Evolutionary conservation across 2,329 filamentous ascomycete genomes (phyloP), one percentile per base, ranked within the genome.

Genomic region (Neurospora sp.): DNA sequence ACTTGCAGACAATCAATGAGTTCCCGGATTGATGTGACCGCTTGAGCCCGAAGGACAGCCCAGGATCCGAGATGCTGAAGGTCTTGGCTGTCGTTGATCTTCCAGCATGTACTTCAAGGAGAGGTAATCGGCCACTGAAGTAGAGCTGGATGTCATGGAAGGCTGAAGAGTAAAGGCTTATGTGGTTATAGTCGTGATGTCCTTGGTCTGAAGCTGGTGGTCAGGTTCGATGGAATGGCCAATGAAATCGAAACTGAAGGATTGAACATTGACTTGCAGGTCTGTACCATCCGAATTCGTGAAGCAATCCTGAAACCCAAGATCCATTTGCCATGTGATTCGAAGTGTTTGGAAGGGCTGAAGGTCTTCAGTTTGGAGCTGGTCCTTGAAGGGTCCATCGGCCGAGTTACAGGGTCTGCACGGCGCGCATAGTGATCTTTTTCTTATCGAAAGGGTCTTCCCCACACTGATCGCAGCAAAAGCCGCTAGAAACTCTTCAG

Each of bases 241-340:
- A 36, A 62, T 36, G 52, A 17, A 36, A 33, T 57, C 52, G 23
- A 57, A 10, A 62, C 28, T 10, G 28, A 62, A 62, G 2, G 15
- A 17, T n/a, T 17, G 28, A 10, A 33, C 1, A 62, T 62, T 62
- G 6, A 36, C 52, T 11, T 36, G 52, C 28, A 15, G 15, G 28
- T 62, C 23, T 17, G 46, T 33, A 15, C 6, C 23, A 33, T 57
- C 12, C 23, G 6, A 15, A 33, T 17, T 74, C 69, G 74, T 82
- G 80, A 82, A 79, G 80, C 81, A 82, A 75, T 77, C 75, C 78
- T 82, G 81, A 82, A 82, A 82, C 80, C 70, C 67, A 70, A 71
- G 23, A 43, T 36, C 57, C 28, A 57, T 33, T 70, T 68, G 67
- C 15, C 12, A 67, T 70, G 69, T 62, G 66, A 19, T n/a, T 43